phyloP scores from a whole-genome alignment of 2,329 filamentous ascomycete genomes.

The Didymella segeticola region DNA sequence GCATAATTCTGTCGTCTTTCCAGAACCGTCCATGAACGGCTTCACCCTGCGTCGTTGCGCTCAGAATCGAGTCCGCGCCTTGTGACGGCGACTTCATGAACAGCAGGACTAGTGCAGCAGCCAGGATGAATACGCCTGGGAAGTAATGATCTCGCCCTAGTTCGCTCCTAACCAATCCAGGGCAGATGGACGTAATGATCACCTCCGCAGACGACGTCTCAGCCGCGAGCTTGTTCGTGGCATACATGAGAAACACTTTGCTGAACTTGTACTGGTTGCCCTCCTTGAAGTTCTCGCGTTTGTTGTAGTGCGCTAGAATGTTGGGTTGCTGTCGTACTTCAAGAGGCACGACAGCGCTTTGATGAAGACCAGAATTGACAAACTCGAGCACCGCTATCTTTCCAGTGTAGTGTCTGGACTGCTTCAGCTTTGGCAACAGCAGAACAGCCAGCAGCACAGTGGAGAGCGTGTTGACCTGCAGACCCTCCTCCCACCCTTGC shows the following conservation, averaged over 20 bases:
- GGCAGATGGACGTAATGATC: slow-evolving; percentile 47
- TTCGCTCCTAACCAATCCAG: slow-evolving; percentile 39
- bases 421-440: slow-evolving; percentile 52
- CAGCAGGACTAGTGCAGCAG: slow-evolving; percentile 27
- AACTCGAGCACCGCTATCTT: slow-evolving; percentile 42
- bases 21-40: slow-evolving; percentile 46
- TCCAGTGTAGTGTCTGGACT: slow-evolving; percentile 28
- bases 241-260: slow-evolving; percentile 48
- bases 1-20: slow-evolving; percentile 43
- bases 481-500: slow-evolving; percentile 52
- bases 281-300: slow-evolving; percentile 33
- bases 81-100: slow-evolving; percentile 36
- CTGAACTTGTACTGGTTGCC: slow-evolving; percentile 38
- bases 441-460: slow-evolving; percentile 62
- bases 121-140: slow-evolving; percentile 33
- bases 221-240: slow-evolving; percentile 36
- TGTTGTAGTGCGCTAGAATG: slow-evolving; percentile 43
- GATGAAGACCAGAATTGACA: slow-evolving; percentile 42
- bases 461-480: slow-evolving; percentile 66
- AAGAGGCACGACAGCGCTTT: slow-evolving; percentile 31
- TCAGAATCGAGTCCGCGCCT: slow-evolving; percentile 43
- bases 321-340: slow-evolving; percentile 29
- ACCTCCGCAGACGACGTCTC: slow-evolving; percentile 38
- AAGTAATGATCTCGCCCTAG: slow-evolving; percentile 43
- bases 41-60: slow-evolving; percentile 44